phyloP scores from a whole-genome alignment of 2,329 filamentous ascomycete species.

The Aspergillus sp. region DNA sequence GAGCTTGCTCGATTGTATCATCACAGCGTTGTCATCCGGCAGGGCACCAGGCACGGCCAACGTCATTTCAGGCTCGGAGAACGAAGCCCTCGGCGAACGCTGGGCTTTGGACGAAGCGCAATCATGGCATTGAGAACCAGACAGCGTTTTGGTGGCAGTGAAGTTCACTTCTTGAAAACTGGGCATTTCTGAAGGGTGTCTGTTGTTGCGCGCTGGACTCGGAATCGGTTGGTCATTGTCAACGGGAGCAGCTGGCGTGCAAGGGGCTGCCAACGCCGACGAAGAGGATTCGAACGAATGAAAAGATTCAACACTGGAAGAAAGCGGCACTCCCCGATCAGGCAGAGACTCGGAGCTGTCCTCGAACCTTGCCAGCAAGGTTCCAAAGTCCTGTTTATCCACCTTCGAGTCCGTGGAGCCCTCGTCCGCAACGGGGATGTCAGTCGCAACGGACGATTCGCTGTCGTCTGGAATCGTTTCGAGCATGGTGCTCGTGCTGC shows the following conservation, averaged over 20 bases:
- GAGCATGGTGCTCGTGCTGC: slow-evolving; percentile 22
- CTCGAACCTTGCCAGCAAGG: slow-evolving; percentile 40
- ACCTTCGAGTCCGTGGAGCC: slow-evolving; percentile 22
- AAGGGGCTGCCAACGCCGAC: not conserved
- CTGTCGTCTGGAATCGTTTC: slow-evolving; percentile 23
- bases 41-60: not conserved
- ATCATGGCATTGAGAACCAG: slow-evolving; percentile 8
- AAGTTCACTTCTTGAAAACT: slow-evolving; percentile 28
- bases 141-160: not conserved
- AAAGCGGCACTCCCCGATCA: slow-evolving; percentile 28
- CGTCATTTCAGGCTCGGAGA: slow-evolving; percentile 6
- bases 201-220: not conserved
- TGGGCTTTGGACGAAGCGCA: slow-evolving; percentile 2
- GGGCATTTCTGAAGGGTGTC: not conserved
- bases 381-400: slow-evolving; percentile 34
- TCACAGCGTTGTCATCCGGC: slow-evolving; percentile 1
- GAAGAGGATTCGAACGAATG: slow-evolving; percentile 27
- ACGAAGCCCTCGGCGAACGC: slow-evolving; percentile 5
- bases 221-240: slow-evolving; percentile 4
- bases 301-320: slow-evolving; percentile 37
- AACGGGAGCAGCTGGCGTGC: slow-evolving; percentile 6
- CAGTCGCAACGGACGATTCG: slow-evolving; percentile 10
- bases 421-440: slow-evolving; percentile 11
- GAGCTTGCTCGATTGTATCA: slow-evolving; percentile 15
- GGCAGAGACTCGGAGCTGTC: slow-evolving; percentile 25